Conservation (phyloP, 805 yeast genomes). For the Kluyveromyces aestuarii region DNA sequence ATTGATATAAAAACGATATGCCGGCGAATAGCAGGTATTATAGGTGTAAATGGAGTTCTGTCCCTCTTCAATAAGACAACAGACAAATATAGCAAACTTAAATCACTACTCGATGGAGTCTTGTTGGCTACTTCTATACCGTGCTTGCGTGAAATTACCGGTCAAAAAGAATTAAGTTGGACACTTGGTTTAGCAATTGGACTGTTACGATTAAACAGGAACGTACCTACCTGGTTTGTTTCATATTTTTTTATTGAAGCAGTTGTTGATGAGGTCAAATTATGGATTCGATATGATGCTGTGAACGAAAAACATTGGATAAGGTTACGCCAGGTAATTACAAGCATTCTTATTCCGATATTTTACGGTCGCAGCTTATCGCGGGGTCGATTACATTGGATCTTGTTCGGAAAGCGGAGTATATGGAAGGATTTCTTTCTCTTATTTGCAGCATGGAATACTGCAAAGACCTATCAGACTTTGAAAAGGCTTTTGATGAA, state of each 20-base stretch:
- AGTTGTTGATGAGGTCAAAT: background rate
- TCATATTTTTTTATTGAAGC: background rate
- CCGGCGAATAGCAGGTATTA: background rate
- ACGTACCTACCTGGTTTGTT: background rate
- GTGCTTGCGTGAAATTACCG: background rate
- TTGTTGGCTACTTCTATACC: background rate
- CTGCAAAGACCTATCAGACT: background rate
- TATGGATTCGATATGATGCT: background rate
- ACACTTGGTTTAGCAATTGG: background rate
- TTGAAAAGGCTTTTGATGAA: background rate
- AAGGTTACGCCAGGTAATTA: background rate
- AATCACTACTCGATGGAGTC: background rate
- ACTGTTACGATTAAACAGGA: background rate
- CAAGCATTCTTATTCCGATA: background rate
- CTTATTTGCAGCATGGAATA: conserved; percentile 1
- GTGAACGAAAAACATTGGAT: background rate
- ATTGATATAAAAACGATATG: background rate
- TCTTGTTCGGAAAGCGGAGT: background rate
- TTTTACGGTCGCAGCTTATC: background rate
- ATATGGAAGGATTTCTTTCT: conserved; percentile 2
- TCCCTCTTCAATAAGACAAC: background rate
- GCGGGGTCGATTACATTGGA: background rate
- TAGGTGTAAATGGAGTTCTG: background rate
- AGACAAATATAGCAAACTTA: too few species aligned
- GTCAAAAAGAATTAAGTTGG: conserved; percentile 1